Base-by-base conservation (phyloP, 495 filamentous ascomycete species). In the Haplographium delicatum region DNA sequence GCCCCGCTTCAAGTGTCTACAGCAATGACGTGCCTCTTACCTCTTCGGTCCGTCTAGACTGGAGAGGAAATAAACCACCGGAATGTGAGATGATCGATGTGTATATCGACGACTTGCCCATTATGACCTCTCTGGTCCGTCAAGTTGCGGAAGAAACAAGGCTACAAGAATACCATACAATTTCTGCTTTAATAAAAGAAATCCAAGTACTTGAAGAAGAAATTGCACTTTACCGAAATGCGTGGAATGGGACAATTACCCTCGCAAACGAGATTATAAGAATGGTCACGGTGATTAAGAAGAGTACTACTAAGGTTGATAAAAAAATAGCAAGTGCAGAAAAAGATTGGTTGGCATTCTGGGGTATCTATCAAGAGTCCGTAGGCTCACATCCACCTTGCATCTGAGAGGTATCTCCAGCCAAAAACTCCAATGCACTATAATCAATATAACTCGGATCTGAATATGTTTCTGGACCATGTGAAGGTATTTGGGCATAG, bases 311-410 rank as follows among this genome's bases (percentile, higher is more conserved):
- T 25, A 51, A 24, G 37, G 37, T 43, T 44, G 16, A 51, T 31
- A 46, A 2, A 39, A 37, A 53, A 10, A 19, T 45, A 11, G 50
- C 50, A 45, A 16, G 26, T 45, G 30, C 27, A 46, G 50, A 46
- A 42, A 53, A 53, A 53, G 50, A 45, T 15, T 46, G 40, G 50
- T 45, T 53, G 41, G 40, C 10, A 53, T 45, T 46, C 41, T 46
- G 19, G 50, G 22, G 42, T 2, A 53, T 53, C 43, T 53, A 53
- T 53, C 15, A 41, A 47, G 23, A 47, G 44, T 40, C 43, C 42
- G 6, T 53, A 28, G 33, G 51, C 39, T 23, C 16, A n/a, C 22
- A 53, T 47, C 22, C 3, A 2, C 44, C 25, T 16, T 47, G 18
- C 31, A 28, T 53, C 43, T 53, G 41, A 42, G 34, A 41, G n/a